A percentile compares a stretch with the other conserved stretches of the same genome.
Conservation (phyloP, 164 flowering plant species). For the Vitis labrusca region DNA sequence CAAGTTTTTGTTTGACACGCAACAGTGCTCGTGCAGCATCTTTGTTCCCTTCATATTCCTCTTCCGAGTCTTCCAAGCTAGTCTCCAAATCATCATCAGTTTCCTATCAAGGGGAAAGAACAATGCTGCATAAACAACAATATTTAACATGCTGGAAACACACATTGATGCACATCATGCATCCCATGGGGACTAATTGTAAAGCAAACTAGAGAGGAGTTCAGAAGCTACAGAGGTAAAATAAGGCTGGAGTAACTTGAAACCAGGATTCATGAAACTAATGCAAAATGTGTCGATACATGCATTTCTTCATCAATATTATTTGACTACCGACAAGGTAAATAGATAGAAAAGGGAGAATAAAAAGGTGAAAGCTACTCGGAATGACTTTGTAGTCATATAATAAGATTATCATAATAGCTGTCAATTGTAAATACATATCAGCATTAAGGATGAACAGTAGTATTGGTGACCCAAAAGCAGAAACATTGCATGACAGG, state of each 20-base stretch:
- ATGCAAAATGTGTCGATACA: no score
- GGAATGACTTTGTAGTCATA: no score
- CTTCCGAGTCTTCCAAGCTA: conserved; percentile 64
- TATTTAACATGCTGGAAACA: not conserved
- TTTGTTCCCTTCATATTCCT: conserved; percentile 88
- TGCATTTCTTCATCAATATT: no score
- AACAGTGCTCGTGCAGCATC: conserved; percentile 94
- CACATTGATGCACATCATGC: not conserved
- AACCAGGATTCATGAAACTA: not conserved
- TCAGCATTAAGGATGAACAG: no score
- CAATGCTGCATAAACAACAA: not conserved
- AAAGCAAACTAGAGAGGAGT: not conserved
- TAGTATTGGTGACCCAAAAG: no score
- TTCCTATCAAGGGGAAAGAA: conserved; percentile 48
- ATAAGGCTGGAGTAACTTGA: not conserved
- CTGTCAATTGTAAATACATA: no score
- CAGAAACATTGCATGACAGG: no score
- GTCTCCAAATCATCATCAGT: conserved; percentile 70
- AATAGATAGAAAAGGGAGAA: no score
- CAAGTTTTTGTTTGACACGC: conserved; percentile 97
- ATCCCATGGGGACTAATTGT: not conserved
- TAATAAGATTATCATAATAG: no score
- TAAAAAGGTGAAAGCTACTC: no score
- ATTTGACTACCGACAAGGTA: no score
- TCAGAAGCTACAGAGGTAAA: not conserved